phyloP scores from a whole-genome alignment of 495 filamentous ascomycete genomes.

The Aspergillus sclerotioniger region DNA sequence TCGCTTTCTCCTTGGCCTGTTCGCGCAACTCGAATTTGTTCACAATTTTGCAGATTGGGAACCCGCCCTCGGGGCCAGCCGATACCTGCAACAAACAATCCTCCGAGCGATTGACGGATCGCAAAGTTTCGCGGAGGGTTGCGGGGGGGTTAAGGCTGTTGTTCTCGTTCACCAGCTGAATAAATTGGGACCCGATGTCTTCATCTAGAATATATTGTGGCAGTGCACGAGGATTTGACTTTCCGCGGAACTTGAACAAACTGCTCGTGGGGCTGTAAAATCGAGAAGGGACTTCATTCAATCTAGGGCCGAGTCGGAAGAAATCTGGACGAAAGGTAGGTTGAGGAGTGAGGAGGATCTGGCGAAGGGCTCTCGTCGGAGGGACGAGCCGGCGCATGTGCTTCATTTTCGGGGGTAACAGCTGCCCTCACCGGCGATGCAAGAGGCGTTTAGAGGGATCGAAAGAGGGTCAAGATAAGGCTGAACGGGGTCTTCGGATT shows the following conservation, averaged over 20 bases:
- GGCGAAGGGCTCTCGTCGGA: slow-evolving; percentile 38
- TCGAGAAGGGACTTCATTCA: slow-evolving; percentile 14
- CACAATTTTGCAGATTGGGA: slow-evolving; percentile 66
- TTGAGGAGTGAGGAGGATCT: slow-evolving; percentile 31
- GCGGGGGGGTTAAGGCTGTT: slow-evolving; percentile 47
- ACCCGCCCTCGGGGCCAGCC: slow-evolving; percentile 23
- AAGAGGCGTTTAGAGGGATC: not conserved
- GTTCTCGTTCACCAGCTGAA: slow-evolving; percentile 55
- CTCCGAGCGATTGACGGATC: slow-evolving; percentile 42
- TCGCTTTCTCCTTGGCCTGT: slow-evolving; percentile 41
- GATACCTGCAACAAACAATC: slow-evolving; percentile 61
- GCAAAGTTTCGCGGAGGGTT: slow-evolving; percentile 43
- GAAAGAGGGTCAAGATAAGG: not conserved
- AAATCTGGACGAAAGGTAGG: slow-evolving; percentile 17
- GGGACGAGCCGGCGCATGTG: slow-evolving; percentile 39
- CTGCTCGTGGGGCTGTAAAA: slow-evolving; percentile 16
- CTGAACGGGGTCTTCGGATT: not conserved
- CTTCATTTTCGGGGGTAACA: slow-evolving; percentile 28
- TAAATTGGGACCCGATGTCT: slow-evolving; percentile 49
- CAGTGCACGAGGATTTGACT: not conserved
- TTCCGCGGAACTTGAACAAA: slow-evolving; percentile 6
- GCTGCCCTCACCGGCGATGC: not conserved
- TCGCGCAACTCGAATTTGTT: slow-evolving; percentile 46
- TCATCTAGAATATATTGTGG: slow-evolving; percentile 42
- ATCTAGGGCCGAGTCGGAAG: slow-evolving; percentile 12